These are phyloP conservation scores for Aspergillus haitiensis DNA, from an alignment of 495 filamentous ascomycete species.

Conservation along the genomic window DNA sequence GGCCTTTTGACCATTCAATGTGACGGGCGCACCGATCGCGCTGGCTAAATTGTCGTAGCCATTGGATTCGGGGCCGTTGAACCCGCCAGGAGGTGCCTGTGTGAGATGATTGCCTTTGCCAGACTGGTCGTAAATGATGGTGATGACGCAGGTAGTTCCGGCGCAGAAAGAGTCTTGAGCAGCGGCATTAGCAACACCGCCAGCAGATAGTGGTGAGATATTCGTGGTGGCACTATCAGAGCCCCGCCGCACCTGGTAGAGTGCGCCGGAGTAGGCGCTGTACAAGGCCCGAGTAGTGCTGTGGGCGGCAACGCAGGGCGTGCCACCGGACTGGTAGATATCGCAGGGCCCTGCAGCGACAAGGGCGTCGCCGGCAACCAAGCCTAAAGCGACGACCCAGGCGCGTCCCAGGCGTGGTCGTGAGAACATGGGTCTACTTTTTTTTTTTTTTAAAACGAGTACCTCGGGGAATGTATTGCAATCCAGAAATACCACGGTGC, in stretches of 20 bases:
- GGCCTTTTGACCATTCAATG: constrained; percentile 56
- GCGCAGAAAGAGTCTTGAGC: constrained; percentile 59
- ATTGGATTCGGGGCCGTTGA: constrained; percentile 50
- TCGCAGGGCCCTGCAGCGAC: constrained; percentile 56
- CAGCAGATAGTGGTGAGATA: constrained; percentile 51
- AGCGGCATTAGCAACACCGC: constrained; percentile 56
- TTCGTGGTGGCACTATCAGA: constrained; percentile 49
- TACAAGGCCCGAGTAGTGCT: constrained; percentile 62
- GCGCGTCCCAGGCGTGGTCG: constrained; percentile 29
- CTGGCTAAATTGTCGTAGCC: constrained; percentile 57
- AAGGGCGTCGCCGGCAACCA: constrained; percentile 41
- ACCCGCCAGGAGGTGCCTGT: constrained; percentile 55
- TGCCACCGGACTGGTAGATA: constrained; percentile 52
- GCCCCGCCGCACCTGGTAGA: constrained; percentile 56
- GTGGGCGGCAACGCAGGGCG: constrained; percentile 59
- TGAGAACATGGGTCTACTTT: constrained; percentile 33
- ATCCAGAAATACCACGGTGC: too few species aligned
- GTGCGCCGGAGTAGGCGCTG: constrained; percentile 46
- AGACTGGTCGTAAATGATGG: constrained; percentile 61
- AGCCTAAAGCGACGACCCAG: constrained; percentile 36
- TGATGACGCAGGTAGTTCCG: constrained; percentile 57
- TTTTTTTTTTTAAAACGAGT: not conserved
- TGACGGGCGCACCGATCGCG: constrained; percentile 58
- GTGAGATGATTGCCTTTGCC: constrained; percentile 58
- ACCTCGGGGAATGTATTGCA: not conserved